Percentiles rank a stretch among this genome's conserved stretches.
Conservation (phyloP, 441 rosid genomes). For the Pelargonium fulgidum region DNA sequence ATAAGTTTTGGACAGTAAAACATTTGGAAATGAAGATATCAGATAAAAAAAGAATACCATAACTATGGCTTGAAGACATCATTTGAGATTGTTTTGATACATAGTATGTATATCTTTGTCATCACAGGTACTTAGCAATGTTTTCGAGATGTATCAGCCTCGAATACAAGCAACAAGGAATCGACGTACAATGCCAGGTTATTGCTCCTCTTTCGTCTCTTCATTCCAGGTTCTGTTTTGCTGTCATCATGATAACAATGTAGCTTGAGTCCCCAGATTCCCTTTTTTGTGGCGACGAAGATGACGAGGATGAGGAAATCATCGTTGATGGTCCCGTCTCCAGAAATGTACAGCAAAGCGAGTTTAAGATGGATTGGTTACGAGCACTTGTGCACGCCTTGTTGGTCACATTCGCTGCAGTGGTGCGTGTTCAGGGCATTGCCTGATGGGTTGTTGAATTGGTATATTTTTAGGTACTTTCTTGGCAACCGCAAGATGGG, state of each 20-base stretch:
- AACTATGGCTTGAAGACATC: no score
- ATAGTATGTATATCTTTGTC: neutral
- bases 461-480: constrained; percentile 13
- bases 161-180: constrained; percentile 29
- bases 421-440: constrained; percentile 15
- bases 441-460: constrained; percentile 20
- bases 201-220: neutral
- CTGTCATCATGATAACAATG: no score
- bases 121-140: constrained; percentile 23
- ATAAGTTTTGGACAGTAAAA: no score
- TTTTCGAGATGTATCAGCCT: constrained; percentile 28
- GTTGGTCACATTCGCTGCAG: constrained; percentile 29
- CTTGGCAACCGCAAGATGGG: constrained; percentile 21
- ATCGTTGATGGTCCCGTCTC: constrained; percentile 17
- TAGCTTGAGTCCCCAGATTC: constrained; percentile 16
- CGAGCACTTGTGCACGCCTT: constrained; percentile 25
- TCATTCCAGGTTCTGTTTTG: neutral
- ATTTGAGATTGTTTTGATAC: no score
- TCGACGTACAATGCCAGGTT: constrained; percentile 37
- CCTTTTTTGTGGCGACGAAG: constrained; percentile 25
- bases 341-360: constrained; percentile 20
- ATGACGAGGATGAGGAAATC: constrained; percentile 20
- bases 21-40: no score
- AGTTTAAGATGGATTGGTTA: constrained; percentile 25
- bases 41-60: no score